phyloP scores from a whole-genome alignment of 2,329 filamentous ascomycete genomes.

The Fonsecaea nubica region DNA sequence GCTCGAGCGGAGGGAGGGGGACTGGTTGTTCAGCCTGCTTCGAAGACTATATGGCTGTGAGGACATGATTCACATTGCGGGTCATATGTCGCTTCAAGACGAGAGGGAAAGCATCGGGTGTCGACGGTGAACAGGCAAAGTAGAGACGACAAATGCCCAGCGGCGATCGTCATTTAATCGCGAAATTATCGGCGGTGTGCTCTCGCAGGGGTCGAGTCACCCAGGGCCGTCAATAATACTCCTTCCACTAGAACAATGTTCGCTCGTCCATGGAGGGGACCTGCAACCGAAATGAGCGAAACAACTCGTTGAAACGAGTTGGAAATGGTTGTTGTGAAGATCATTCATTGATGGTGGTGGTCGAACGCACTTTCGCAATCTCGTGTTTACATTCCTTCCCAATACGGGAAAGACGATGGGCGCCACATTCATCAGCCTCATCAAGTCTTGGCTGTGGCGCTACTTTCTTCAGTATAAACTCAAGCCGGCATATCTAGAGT shows the following conservation, averaged over 20 bases:
- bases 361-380: neutral
- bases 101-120: conserved; percentile 4
- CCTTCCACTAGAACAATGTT: neutral
- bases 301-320: neutral
- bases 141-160: neutral
- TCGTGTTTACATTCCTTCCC: conserved; percentile 17
- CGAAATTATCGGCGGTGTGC: neutral
- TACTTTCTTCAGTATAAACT: too few relatives aligned
- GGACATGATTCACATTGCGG: conserved; percentile 35
- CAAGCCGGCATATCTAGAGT: too few relatives aligned
- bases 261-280: neutral
- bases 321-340: conserved; percentile 2
- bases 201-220: neutral
- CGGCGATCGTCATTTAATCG: neutral
- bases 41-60: conserved; percentile 39
- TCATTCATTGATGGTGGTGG: neutral
- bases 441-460: neutral
- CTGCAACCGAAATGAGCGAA: neutral
- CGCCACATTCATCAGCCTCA: neutral
- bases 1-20: conserved; percentile 32
- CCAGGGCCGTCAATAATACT: neutral
- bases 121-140: neutral
- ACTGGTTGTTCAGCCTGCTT: conserved; percentile 36
- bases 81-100: neutral
- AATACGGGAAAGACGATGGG: neutral